Evolutionary conservation across 1,284 basidiomycete species (phyloP), one percentile per base, ranked within the genome.

Genomic region (Apiotrichum montevideense): DNA sequence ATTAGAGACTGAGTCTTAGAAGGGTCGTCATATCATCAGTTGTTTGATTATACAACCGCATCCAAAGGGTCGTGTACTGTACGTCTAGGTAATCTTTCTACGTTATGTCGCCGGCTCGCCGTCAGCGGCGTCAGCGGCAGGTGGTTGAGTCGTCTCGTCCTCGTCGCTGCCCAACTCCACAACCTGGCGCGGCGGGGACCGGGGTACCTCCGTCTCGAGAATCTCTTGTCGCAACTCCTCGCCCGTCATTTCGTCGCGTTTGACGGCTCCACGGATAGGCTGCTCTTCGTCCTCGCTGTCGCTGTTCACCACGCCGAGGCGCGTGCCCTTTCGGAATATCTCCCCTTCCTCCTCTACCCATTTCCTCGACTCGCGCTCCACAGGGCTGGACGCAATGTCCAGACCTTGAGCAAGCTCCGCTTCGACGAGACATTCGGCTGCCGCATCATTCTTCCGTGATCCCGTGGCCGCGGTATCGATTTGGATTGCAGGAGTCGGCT

Each of bases 341-440:
- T 96, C 92, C 1, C 88, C 90, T 67, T 91, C 90, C 67, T 92
- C 90, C 63, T 85, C 87, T 0, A 92, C 86, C 86, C 87, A 88
- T 53, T 35, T 35, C 80, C 84, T 63, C 83, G 81, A 42, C 86
- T 88, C 53, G 64, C 66, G 52, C 63, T 59, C 48, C 64, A 73
- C 52, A 64, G 67, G 44, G 47, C 47, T 49, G 66, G 71, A 43
- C 48, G 59, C 46, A 32, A 41, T 32, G 1, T 41, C 43, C 4
- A 54, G 43, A 5, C 52, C 57, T 41, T 57, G 52, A 4, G 34
- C 52, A 9, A 62, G 58, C 46, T 61, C 54, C 39, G 53, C 58
- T 6, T 59, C 53, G 52, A 56, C 52, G 6, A 60, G 46, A 14
- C 49, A 52, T 10, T 63, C 62, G 40, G 59, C 56, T 4, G 46